A percentile compares a stretch with the other conserved stretches of the same genome.
Conservation (phyloP, 169 alveolate species). For the Plasmodium knowlesi region DNA sequence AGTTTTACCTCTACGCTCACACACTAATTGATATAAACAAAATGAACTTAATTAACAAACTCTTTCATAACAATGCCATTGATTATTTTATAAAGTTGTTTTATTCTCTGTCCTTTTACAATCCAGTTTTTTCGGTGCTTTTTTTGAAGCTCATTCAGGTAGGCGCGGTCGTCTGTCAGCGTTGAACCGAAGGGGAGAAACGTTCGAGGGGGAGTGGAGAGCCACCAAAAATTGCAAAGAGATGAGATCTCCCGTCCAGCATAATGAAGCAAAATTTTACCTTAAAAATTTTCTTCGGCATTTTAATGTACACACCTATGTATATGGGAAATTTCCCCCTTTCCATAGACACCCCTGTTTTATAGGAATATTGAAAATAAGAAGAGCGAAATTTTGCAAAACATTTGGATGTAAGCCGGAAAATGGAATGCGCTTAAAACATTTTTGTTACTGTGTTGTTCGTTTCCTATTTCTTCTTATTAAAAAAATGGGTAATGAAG, state of each 20-base stretch:
- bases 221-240: not conserved
- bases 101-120: constrained; percentile 51
- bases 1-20: constrained; percentile 49
- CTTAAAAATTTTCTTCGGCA: not conserved
- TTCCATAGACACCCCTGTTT: constrained; percentile 49
- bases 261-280: not conserved
- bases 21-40: constrained; percentile 65
- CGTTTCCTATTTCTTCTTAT: not conserved
- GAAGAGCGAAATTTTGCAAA: constrained; percentile 48
- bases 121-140: constrained; percentile 46
- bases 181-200: not conserved
- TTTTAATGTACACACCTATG: not conserved
- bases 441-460: not conserved
- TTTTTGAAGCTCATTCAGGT: constrained; percentile 53
- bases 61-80: constrained; percentile 68
- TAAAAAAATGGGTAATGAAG: not conserved
- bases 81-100: constrained; percentile 60
- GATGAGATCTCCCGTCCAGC: not conserved
- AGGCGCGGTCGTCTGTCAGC: not conserved
- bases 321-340: not conserved
- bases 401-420: constrained; percentile 46
- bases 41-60: constrained; percentile 18
- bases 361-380: constrained; percentile 44
- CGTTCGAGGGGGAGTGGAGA: not conserved
- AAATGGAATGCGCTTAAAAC: not conserved